Evolutionary conservation across 148 eudicot species (phyloP).

Genomic region (Camellia japonica): DNA sequence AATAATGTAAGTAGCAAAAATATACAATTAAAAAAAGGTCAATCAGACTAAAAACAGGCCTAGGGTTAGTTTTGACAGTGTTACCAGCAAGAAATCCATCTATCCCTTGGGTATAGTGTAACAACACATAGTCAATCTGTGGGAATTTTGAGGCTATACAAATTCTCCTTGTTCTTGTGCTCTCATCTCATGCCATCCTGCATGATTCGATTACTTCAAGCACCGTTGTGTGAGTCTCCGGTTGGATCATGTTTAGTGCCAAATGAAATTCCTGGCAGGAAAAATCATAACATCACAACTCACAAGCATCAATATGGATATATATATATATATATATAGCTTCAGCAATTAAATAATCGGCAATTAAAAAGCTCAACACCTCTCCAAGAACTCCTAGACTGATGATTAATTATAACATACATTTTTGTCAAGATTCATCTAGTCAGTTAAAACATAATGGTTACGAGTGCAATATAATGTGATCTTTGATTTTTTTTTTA

Average conservation of each 20-base stretch:
- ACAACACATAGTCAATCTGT: neutral
- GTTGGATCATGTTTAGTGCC: conserved; percentile 85
- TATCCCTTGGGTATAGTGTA: neutral
- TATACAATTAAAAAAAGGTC: neutral
- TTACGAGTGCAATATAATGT: no score
- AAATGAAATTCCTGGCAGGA: conserved; percentile 76
- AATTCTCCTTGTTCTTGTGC: conserved; percentile 15
- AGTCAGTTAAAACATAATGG: neutral
- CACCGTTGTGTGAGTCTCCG: conserved; percentile 79
- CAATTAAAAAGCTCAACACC: neutral
- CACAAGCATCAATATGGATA: neutral
- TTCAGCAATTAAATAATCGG: neutral
- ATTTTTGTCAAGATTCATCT: neutral
- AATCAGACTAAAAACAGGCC: conserved; percentile 7
- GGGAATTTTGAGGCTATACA: conserved; percentile 25
- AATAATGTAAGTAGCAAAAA: neutral
- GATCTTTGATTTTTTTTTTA: no score
- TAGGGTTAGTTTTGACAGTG: neutral
- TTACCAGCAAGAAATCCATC: neutral
- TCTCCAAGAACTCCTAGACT: neutral
- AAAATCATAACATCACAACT: neutral
- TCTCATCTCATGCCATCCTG: conserved; percentile 57
- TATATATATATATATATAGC: neutral
- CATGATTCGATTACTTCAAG: conserved; percentile 91
- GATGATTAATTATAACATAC: neutral